These are phyloP conservation scores for Nicotiana benthamiana DNA, from an alignment of 257 asterid genomes.

Conservation along the genomic window DNA sequence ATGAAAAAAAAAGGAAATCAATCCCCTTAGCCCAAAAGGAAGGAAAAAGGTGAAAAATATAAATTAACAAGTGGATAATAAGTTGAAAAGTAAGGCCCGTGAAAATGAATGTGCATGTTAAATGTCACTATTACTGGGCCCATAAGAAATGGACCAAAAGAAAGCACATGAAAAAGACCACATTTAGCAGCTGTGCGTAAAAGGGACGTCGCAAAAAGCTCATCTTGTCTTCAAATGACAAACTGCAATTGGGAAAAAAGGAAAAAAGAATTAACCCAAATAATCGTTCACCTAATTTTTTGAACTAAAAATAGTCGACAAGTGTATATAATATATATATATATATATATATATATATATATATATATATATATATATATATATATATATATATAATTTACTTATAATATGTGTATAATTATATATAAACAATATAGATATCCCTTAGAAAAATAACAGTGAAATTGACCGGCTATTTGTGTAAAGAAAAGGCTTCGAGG, in stretches of 20 bases:
- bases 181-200: conserved; percentile 4
- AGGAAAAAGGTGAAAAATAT: not conserved
- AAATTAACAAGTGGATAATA: conserved; percentile 10
- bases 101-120: conserved; percentile 9
- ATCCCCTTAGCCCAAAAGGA: not conserved
- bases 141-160: conserved; percentile 1
- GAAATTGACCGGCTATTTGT: too few relatives aligned
- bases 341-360: too few relatives aligned
- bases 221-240: not conserved
- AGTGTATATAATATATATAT: too few relatives aligned
- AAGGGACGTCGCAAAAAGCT: not conserved
- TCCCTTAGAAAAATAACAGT: not conserved
- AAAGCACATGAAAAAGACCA: conserved; percentile 5
- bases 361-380: too few relatives aligned
- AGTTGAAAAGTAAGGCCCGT: conserved; percentile 4
- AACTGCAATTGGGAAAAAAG: not conserved
- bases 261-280: too few relatives aligned
- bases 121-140: conserved; percentile 5
- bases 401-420: too few relatives aligned
- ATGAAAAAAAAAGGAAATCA: not conserved
- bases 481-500: not conserved
- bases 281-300: too few relatives aligned
- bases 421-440: too few relatives aligned
- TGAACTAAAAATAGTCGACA: too few relatives aligned
- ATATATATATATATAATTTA: too few relatives aligned